Conservation (phyloP, 495 filamentous ascomycete genomes). For the Aspergillus indologenus region DNA sequence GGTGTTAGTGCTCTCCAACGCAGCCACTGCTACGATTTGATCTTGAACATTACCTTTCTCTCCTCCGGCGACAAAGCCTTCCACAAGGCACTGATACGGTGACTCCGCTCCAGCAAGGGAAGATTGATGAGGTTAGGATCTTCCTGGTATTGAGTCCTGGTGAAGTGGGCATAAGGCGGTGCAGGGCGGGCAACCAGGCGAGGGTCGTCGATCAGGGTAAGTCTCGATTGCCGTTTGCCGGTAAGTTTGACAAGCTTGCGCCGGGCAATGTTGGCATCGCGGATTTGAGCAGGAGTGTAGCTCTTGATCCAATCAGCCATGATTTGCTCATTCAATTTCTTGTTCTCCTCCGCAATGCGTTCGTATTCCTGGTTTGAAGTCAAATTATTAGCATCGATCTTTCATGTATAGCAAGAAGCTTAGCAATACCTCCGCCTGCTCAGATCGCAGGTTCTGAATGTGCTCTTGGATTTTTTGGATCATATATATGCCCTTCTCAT, state of each 20-base stretch:
- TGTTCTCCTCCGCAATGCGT: slow-evolving; percentile 49
- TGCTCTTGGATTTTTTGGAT: slow-evolving; percentile 12
- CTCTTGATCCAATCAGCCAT: slow-evolving; percentile 58
- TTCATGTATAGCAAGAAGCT: neutral
- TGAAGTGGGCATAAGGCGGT: slow-evolving; percentile 44
- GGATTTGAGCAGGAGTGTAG: slow-evolving; percentile 55
- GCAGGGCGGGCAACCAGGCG: slow-evolving; percentile 51
- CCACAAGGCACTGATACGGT: neutral
- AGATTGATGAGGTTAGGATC: slow-evolving; percentile 48
- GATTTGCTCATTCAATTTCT: slow-evolving; percentile 37
- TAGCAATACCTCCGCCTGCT: slow-evolving; percentile 35
- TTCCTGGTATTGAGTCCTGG: slow-evolving; percentile 36
- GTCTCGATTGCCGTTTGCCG: slow-evolving; percentile 7
- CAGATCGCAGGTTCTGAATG: slow-evolving; percentile 24
- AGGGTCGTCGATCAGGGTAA: slow-evolving; percentile 48
- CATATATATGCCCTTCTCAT: slow-evolving; percentile 12
- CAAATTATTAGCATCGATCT: slow-evolving; percentile 16
- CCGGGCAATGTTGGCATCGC: slow-evolving; percentile 64
- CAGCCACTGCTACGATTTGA: neutral
- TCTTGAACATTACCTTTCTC: neutral
- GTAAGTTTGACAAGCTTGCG: slow-evolving; percentile 34
- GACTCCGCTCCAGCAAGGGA: slow-evolving; percentile 19
- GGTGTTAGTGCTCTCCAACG: neutral
- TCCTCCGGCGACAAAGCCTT: neutral
- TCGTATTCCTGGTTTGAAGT: slow-evolving; percentile 40